Conservation (phyloP, 2,329 filamentous ascomycete species). For the Clarireedia paspali region DNA sequence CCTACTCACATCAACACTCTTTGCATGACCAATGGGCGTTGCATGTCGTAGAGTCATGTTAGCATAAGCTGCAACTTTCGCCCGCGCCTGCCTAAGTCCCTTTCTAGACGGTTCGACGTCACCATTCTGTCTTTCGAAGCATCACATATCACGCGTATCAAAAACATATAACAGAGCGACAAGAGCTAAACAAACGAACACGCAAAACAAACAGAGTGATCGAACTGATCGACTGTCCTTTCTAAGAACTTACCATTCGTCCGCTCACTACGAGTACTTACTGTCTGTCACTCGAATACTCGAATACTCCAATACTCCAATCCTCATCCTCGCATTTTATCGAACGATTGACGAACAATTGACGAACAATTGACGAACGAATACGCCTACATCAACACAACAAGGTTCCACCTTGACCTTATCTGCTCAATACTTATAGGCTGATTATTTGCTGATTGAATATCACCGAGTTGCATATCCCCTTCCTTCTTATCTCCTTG, state of each 20-base stretch:
- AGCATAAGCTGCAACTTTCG: not conserved
- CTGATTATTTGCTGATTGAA: not conserved
- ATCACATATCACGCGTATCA: not conserved
- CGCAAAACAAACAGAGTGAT: too few relatives aligned
- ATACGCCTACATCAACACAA: not conserved
- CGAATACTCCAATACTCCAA: too few relatives aligned
- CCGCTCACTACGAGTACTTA: too few relatives aligned
- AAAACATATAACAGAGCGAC: too few relatives aligned
- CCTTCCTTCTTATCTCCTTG: not conserved
- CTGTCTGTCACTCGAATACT: too few relatives aligned
- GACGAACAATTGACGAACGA: not conserved
- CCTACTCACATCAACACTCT: too few relatives aligned
- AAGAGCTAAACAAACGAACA: too few relatives aligned
- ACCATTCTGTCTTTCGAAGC: not conserved
- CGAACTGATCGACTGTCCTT: too few relatives aligned
- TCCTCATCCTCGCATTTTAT: too few relatives aligned
- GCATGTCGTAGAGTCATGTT: not conserved
- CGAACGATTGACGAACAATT: not conserved
- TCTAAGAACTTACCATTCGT: too few relatives aligned
- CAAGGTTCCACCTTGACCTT: slow-evolving; percentile 16
- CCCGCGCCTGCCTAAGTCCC: not conserved
- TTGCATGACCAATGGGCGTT: too few relatives aligned
- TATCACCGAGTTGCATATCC: not conserved
- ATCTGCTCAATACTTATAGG: slow-evolving; percentile 23
- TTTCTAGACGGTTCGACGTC: not conserved